Evolutionary conservation across 2,329 filamentous ascomycete species (phyloP).

Genomic region (Colletotrichum lini): DNA sequence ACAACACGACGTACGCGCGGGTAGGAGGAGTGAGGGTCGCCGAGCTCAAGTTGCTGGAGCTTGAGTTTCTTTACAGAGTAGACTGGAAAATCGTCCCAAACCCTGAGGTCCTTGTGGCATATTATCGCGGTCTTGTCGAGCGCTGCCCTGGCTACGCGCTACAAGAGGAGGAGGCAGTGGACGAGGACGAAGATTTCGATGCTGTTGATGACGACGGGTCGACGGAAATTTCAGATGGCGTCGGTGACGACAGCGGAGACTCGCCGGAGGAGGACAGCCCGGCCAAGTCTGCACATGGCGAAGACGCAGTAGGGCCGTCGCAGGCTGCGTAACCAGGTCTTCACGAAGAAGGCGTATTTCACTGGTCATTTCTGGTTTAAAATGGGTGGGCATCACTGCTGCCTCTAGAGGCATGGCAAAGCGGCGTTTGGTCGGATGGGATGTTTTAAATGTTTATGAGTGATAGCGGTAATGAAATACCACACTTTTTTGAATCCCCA

Average conservation of each 20-base stretch:
- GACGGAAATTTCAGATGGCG: slow-evolving; percentile 47
- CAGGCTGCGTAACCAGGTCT: slow-evolving; percentile 7
- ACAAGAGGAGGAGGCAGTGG: slow-evolving; percentile 55
- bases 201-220: slow-evolving; percentile 53
- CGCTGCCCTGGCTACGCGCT: slow-evolving; percentile 70
- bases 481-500: slow-evolving; percentile 23
- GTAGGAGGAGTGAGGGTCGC: slow-evolving; percentile 93
- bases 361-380: slow-evolving; percentile 21
- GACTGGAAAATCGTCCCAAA: slow-evolving; percentile 98
- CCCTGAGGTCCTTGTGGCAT: slow-evolving; percentile 92
- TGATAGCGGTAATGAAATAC: slow-evolving; percentile 41
- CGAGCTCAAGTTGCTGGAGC: slow-evolving; percentile 90
- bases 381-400: slow-evolving; percentile 37
- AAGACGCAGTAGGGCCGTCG: slow-evolving; percentile 2
- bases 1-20: slow-evolving; percentile 94
- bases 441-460: slow-evolving; percentile 35
- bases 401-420: slow-evolving; percentile 39
- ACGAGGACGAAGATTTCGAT: slow-evolving; percentile 51
- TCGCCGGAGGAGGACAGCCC: slow-evolving; percentile 41
- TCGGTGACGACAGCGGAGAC: slow-evolving; percentile 43
- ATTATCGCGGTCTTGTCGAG: slow-evolving; percentile 89
- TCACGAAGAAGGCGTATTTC: slow-evolving; percentile 7
- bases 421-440: slow-evolving; percentile 36
- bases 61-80: slow-evolving; percentile 92
- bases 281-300: slow-evolving; percentile 26